A percentile compares a stretch with the other conserved stretches of the same genome.
These are phyloP conservation scores for Pseudoperonospora humuli DNA, from an alignment of 352 stramenopile species.

Conservation along the genomic window DNA sequence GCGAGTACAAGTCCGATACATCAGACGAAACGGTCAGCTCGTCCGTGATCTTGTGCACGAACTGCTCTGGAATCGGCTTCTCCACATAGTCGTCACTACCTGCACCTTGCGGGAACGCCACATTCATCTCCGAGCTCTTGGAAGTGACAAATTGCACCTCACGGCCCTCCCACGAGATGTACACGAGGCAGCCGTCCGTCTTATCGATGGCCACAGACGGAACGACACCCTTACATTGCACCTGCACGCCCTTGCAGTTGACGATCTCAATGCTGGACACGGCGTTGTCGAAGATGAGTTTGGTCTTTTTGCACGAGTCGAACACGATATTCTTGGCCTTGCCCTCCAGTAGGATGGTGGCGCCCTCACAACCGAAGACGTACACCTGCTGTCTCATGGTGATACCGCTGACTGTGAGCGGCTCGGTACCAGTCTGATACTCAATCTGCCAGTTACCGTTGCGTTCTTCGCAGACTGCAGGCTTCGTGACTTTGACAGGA, in stretches of 20 bases:
- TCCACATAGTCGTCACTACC: constrained; percentile 90
- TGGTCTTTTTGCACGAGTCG: constrained; percentile 93
- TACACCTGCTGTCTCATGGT: constrained; percentile 96
- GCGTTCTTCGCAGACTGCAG: constrained; percentile 74
- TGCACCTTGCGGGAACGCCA: constrained; percentile 86
- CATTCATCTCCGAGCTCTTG: constrained; percentile 96
- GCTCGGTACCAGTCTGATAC: constrained; percentile 83
- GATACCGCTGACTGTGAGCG: constrained; percentile 85
- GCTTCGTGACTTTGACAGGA: constrained; percentile 36
- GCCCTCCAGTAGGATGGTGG: constrained; percentile 92
- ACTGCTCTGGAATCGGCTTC: constrained; percentile 96
- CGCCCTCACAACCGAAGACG: constrained; percentile 92
- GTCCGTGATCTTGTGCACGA: constrained; percentile 89
- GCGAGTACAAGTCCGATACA: constrained; percentile 93
- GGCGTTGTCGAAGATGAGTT: constrained; percentile 93
- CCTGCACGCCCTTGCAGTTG: constrained; percentile 96
- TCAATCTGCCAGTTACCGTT: constrained; percentile 97
- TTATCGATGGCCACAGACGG: constrained; percentile 98
- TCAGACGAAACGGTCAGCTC: constrained; percentile 84
- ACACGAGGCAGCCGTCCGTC: constrained; percentile 95
- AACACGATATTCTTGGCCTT: constrained; percentile 97
- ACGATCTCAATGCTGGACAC: constrained; percentile 96
- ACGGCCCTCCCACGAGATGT: constrained; percentile 90
- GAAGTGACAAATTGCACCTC: constrained; percentile 90
- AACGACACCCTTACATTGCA: constrained; percentile 90